A percentile compares a stretch with the other conserved stretches of the same genome.
Evolutionary conservation across 2,329 filamentous ascomycete species (phyloP).

Genomic region (Colletotrichum lini): DNA sequence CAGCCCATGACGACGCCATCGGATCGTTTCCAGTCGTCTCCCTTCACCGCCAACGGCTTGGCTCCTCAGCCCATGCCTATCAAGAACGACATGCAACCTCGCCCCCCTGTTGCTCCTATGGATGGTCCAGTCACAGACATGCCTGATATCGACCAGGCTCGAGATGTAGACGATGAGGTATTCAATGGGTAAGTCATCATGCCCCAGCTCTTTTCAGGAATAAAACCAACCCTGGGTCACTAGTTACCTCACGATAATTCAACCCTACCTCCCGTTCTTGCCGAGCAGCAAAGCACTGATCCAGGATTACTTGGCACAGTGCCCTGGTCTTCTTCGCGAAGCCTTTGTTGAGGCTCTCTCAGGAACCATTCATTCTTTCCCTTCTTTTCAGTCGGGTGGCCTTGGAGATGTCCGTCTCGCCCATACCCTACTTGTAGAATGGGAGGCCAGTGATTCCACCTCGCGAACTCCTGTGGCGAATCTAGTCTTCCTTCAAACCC

Average conservation of each 20-base stretch:
- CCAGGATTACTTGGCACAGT: conserved; percentile 68
- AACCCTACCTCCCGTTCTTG: conserved; percentile 77
- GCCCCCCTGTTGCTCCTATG: conserved; percentile 52
- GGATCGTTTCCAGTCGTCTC: conserved; percentile 46
- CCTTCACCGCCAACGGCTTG: conserved; percentile 59
- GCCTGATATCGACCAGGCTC: conserved; percentile 51
- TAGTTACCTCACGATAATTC: conserved; percentile 75
- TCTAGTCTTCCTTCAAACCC: conserved; percentile 75
- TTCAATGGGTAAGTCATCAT: conserved; percentile 60
- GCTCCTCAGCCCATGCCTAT: conserved; percentile 61
- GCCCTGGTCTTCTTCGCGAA: conserved; percentile 69
- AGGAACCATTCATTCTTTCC: conserved; percentile 69
- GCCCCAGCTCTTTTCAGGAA: neutral
- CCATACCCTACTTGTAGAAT: conserved; percentile 64
- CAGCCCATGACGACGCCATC: conserved; percentile 57
- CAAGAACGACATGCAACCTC: conserved; percentile 55
- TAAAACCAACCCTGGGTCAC: neutral
- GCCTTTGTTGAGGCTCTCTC: conserved; percentile 77
- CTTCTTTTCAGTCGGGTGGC: conserved; percentile 52
- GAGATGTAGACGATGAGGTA: conserved; percentile 60
- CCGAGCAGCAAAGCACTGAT: conserved; percentile 70
- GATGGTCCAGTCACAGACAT: conserved; percentile 54
- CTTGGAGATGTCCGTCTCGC: conserved; percentile 61
- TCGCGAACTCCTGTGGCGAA: conserved; percentile 58
- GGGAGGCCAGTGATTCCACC: conserved; percentile 60